phyloP scores from a whole-genome alignment of 257 asterid genomes.

The Solanum medicagineum region DNA sequence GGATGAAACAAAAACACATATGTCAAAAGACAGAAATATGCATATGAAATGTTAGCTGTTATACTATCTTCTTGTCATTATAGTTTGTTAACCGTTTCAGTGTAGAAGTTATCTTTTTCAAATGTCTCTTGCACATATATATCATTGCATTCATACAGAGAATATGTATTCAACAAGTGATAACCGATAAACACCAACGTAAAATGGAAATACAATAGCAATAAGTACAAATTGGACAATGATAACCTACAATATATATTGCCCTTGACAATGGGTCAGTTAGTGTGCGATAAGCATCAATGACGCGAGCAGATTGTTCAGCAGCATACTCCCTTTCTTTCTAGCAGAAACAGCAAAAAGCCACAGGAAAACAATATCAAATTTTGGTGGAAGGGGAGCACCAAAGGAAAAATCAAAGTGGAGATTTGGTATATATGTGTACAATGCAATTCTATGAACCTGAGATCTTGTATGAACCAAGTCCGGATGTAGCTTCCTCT shows the following conservation, averaged over 20 bases:
- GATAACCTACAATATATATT: conserved; percentile 55
- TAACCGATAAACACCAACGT: neutral
- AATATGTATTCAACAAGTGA: neutral
- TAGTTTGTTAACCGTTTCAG: neutral
- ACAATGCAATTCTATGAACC: conserved; percentile 18
- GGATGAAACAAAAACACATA: neutral
- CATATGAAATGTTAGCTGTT: neutral
- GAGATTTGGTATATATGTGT: neutral
- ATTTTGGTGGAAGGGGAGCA: neutral
- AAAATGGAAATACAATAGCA: neutral
- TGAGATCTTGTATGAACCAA: conserved; percentile 80
- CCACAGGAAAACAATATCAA: neutral
- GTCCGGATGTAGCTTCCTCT: conserved; percentile 97
- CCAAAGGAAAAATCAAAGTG: neutral
- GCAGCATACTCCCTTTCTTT: conserved; percentile 89
- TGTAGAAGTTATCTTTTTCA: neutral
- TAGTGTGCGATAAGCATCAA: conserved; percentile 78
- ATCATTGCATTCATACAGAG: neutral
- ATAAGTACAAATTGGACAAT: neutral
- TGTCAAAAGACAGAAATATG: neutral
- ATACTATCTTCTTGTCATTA: neutral
- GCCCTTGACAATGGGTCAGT: conserved; percentile 72
- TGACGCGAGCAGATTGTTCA: conserved; percentile 88
- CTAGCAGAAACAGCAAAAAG: conserved; percentile 22
- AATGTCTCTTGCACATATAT: neutral